Evolutionary conservation across 495 filamentous ascomycete genomes (phyloP).

Genomic region (Penicillium salamii): DNA sequence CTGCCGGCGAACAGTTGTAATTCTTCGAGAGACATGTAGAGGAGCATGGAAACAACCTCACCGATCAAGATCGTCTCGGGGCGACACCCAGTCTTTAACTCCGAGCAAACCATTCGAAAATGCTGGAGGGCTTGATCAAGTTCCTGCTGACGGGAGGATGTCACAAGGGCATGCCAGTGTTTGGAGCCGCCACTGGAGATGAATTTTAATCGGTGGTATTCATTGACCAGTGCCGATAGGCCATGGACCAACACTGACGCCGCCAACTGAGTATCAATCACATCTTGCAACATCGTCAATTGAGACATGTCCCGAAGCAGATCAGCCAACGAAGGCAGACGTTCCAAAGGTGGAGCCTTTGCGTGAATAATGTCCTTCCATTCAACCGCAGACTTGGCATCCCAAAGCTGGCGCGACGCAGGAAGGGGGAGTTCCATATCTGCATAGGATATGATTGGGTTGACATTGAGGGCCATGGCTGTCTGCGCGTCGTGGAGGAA

Average conservation of each 20-base stretch:
- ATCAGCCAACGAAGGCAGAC: conserved; percentile 48
- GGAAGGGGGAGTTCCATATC: conserved; percentile 61
- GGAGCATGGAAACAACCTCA: conserved; percentile 56
- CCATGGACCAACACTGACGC: conserved; percentile 53
- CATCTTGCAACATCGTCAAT: conserved; percentile 34
- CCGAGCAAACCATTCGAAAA: conserved; percentile 39
- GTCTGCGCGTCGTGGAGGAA: conserved; percentile 58
- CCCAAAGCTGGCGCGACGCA: conserved; percentile 51
- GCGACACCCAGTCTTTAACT: conserved; percentile 14
- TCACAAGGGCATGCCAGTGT: conserved; percentile 46
- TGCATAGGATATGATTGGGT: conserved; percentile 59
- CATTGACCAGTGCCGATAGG: conserved; percentile 56
- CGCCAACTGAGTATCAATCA: conserved; percentile 49
- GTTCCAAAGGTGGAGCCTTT: conserved; percentile 27
- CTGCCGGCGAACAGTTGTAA: conserved; percentile 63
- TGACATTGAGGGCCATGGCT: conserved; percentile 54
- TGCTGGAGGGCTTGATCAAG: conserved; percentile 42
- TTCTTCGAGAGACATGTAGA: conserved; percentile 61
- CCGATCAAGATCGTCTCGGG: conserved; percentile 44
- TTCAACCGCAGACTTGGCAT: conserved; percentile 49
- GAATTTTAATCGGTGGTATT: conserved; percentile 56
- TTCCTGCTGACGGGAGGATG: conserved; percentile 52
- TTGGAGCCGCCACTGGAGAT: conserved; percentile 39
- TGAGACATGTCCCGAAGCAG: conserved; percentile 50
- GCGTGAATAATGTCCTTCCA: conserved; percentile 54